phyloP scores from a whole-genome alignment of 2,329 filamentous ascomycete genomes.

The Apiospora saccharicola region DNA sequence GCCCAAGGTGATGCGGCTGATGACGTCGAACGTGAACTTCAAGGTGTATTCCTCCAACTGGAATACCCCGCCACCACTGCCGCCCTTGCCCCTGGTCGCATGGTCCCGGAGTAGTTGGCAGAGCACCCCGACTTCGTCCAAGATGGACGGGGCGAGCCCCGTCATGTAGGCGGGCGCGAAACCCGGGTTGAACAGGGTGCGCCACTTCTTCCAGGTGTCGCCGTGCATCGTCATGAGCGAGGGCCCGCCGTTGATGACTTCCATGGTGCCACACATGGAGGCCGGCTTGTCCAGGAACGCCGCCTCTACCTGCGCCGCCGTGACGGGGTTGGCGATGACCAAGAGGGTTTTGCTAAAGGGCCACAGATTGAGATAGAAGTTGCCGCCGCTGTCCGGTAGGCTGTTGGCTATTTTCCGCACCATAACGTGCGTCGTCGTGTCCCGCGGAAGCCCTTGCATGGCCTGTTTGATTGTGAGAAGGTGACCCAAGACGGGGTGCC shows the following conservation, averaged over 20 bases:
- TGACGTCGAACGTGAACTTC: conserved; percentile 37
- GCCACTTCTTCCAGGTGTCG: conserved; percentile 37
- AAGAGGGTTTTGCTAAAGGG: conserved; percentile 33
- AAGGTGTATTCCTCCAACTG: conserved; percentile 36
- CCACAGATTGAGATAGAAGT: conserved; percentile 36
- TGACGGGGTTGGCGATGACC: conserved; percentile 29
- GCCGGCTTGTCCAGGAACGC: conserved; percentile 32
- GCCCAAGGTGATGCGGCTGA: conserved; percentile 34
- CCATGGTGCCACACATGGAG: conserved; percentile 37
- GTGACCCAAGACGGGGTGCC: conserved; percentile 32
- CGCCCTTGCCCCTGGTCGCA: conserved; percentile 24
- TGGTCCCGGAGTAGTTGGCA: conserved; percentile 28
- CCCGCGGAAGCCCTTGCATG: conserved; percentile 27
- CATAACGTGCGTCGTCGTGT: conserved; percentile 32
- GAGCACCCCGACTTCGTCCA: conserved; percentile 33
- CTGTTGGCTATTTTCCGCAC: conserved; percentile 31
- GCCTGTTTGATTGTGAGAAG: conserved; percentile 31
- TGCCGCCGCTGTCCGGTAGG: conserved; percentile 30
- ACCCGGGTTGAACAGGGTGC: conserved; percentile 34
- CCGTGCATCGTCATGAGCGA: conserved; percentile 53
- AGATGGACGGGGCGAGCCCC: conserved; percentile 32
- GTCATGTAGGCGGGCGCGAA: conserved; percentile 34
- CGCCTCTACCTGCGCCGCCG: conserved; percentile 33
- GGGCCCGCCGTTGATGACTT: conserved; percentile 46
- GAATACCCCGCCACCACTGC: conserved; percentile 27